Conservation (phyloP, 306 rosid species). For the Prunus mongolica region DNA sequence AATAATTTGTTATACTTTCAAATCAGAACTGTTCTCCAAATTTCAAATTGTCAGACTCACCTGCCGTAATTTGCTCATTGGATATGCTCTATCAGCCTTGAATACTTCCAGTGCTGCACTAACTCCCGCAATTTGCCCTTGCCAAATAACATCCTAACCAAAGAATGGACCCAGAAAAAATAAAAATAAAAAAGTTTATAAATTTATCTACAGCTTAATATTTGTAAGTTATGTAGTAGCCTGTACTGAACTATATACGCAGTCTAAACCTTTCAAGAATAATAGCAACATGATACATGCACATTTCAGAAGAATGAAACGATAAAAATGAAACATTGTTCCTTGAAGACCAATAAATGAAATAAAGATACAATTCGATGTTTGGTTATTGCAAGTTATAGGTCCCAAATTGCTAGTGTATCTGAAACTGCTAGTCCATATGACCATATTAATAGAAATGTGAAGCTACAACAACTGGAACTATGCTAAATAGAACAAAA, state of each 20-base stretch:
- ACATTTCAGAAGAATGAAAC: neutral
- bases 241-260: neutral
- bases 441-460: neutral
- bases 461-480: constrained; percentile 3
- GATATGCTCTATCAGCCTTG: constrained; percentile 80
- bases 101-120: constrained; percentile 71
- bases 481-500: constrained; percentile 9
- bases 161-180: neutral
- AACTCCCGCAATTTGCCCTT: constrained; percentile 81
- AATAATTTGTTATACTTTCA: neutral
- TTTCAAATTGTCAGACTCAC: constrained; percentile 36
- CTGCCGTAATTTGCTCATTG: constrained; percentile 63
- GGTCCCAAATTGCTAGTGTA: neutral
- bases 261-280: neutral
- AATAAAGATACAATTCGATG: neutral
- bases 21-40: neutral
- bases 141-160: constrained; percentile 86
- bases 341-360: neutral
- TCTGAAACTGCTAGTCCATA: neutral
- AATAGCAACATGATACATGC: neutral
- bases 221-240: neutral
- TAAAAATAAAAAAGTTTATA: neutral
- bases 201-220: neutral
- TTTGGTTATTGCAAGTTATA: neutral
- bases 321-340: neutral